A percentile compares a stretch with the other conserved stretches of the same genome.
Conservation (phyloP, 2,329 filamentous ascomycete species). For the Aspergillus caelatus region DNA sequence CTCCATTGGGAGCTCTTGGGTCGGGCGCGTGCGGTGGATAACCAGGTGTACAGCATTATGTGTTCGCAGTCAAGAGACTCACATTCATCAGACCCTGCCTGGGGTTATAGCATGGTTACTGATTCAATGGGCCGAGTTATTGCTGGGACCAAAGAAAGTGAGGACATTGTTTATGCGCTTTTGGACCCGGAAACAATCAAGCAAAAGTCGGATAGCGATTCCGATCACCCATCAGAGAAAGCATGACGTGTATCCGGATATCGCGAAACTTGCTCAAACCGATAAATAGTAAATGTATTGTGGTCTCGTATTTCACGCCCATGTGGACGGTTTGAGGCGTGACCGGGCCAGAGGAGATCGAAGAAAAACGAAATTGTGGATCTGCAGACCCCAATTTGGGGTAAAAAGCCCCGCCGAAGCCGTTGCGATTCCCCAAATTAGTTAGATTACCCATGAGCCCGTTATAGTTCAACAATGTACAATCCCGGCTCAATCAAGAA, state of each 20-base stretch:
- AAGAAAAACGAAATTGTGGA: too few species aligned
- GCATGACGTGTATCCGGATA: conserved; percentile 94
- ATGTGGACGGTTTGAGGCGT: too few species aligned
- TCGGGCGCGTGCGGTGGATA: conserved; percentile 83
- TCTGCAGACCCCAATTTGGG: neutral
- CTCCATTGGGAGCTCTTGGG: conserved; percentile 88
- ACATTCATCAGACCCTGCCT: conserved; percentile 79
- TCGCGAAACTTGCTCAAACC: conserved; percentile 41
- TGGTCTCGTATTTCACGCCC: too few species aligned
- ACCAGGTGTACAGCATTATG: conserved; percentile 89
- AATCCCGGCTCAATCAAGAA: neutral
- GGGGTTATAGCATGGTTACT: conserved; percentile 85
- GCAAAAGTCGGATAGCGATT: conserved; percentile 77
- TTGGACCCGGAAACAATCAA: conserved; percentile 69
- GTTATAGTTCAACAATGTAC: neutral
- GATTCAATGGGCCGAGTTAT: conserved; percentile 87
- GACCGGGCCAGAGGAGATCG: too few species aligned
- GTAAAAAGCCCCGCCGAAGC: neutral
- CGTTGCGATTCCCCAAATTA: too few species aligned
- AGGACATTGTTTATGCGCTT: conserved; percentile 74
- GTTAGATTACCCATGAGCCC: too few species aligned
- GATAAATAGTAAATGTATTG: neutral
- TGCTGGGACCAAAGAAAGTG: conserved; percentile 75
- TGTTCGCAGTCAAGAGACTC: conserved; percentile 87
- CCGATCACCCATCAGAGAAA: conserved; percentile 81